phyloP scores from a whole-genome alignment of 2,329 filamentous ascomycete genomes.

The Colletotrichum falcatum region DNA sequence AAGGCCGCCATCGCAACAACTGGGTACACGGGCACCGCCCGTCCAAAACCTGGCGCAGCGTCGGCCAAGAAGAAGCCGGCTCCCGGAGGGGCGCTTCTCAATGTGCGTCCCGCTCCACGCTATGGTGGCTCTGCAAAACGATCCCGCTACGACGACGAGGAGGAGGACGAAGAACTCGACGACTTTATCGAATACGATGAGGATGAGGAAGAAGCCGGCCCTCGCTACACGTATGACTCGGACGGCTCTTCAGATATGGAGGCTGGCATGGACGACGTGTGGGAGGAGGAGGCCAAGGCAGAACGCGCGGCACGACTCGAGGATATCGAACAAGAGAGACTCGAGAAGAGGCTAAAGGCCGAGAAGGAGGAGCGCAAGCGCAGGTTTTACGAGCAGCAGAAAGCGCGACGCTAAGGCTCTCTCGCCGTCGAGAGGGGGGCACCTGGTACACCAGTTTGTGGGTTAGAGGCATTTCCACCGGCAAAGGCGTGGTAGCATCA shows the following conservation, averaged over 20 bases:
- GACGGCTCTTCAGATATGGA: constrained; percentile 83
- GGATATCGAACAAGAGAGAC: constrained; percentile 72
- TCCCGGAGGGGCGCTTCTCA: constrained; percentile 57
- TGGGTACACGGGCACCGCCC: constrained; percentile 74
- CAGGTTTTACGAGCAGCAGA: constrained; percentile 49
- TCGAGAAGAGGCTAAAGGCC: constrained; percentile 70
- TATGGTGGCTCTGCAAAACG: constrained; percentile 47
- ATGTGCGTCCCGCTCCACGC: constrained; percentile 42
- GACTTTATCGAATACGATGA: constrained; percentile 73
- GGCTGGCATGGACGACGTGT: constrained; percentile 79
- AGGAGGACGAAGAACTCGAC: constrained; percentile 73
- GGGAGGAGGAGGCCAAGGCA: constrained; percentile 75
- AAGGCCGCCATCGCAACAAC: constrained; percentile 72
- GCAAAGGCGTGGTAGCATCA: constrained; percentile 37
- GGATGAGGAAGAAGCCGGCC: constrained; percentile 58
- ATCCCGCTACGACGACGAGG: constrained; percentile 66
- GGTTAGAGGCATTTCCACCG: constrained; percentile 26
- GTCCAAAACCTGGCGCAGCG: constrained; percentile 62
- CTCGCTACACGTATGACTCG: constrained; percentile 67
- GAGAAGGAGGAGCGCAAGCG: constrained; percentile 71
- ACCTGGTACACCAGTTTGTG: constrained; percentile 5
- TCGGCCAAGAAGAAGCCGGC: constrained; percentile 49
- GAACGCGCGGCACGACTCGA: constrained; percentile 73
- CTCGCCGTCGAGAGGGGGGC: constrained; percentile 26
- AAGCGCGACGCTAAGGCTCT: constrained; percentile 10